Percentiles rank a stretch among this genome's conserved stretches.
Conservation (phyloP, 2,329 filamentous ascomycete species). For the Ophiostoma australiae region DNA sequence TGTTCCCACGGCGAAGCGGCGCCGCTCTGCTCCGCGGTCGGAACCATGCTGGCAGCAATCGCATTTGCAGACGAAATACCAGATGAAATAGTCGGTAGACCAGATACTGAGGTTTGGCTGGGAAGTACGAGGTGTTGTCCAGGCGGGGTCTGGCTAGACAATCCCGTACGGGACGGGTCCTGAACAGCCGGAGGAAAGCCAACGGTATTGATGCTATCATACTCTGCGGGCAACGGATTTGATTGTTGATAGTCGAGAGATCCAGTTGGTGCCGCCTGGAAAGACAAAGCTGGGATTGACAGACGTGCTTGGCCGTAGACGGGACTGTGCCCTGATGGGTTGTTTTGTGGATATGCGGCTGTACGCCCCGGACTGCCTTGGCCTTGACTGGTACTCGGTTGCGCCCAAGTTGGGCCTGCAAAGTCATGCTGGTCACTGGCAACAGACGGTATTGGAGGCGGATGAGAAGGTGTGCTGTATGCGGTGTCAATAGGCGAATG, state of each 20-base stretch:
- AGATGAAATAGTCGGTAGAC: neutral
- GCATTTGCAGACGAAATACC: neutral
- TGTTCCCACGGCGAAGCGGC: slow-evolving; percentile 30
- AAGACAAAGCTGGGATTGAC: neutral
- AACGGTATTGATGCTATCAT: neutral
- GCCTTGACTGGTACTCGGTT: neutral
- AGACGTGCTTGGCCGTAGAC: neutral
- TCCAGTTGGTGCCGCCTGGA: neutral
- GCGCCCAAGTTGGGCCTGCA: neutral
- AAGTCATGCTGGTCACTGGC: neutral
- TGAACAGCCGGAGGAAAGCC: neutral
- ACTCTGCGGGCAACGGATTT: neutral
- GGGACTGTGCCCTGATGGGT: neutral
- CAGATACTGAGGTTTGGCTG: neutral
- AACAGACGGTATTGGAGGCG: neutral
- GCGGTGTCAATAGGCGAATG: neutral
- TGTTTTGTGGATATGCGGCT: neutral
- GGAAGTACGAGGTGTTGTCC: neutral
- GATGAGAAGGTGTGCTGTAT: neutral
- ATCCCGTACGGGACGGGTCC: neutral
- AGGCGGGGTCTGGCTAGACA: neutral
- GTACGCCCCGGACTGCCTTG: neutral
- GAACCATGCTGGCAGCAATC: neutral
- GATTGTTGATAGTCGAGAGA: neutral
- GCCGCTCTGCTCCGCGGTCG: neutral